Base-by-base conservation (phyloP, 2,329 filamentous ascomycete genomes). In the Tolypocladium endophyticum region DNA sequence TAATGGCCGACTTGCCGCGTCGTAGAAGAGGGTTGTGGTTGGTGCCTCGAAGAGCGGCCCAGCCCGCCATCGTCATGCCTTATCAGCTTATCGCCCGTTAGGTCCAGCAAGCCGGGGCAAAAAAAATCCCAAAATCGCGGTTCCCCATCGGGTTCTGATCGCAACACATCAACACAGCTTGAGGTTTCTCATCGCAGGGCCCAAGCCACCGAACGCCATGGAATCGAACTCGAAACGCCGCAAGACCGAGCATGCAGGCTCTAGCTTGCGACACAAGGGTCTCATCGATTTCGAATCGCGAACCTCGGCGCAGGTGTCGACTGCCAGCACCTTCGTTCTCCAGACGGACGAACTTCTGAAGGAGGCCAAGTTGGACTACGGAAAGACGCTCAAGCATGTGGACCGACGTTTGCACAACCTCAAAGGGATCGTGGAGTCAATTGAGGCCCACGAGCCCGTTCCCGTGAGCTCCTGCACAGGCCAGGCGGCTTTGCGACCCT, bases 331-430 rank as follows among this genome's bases (percentile, higher is more conserved):
- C 39, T 85, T 86, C 63, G 75, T 83, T 55, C 70, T 86, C 56
- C 80, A 86, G 70, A 82, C 83, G 3, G 81, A 85, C 54, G 83
- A 87, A 69, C 73, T 87, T 23, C 68, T 86, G 61, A 79, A 77
- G 60, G 80, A 84, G 62, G 76, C 80, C 60, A 78, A 76, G 59
- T 68, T 84, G 28, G 79, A 85, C 67, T 82, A 84, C 65, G 68
- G 66, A 39, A 77, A 76, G 61, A 69, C 76, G 18, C 75, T 85
- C 58, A 70, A 76, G 2, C 77, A 74, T 12, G 77, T 79, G 6
- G 79, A 85, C 56, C 71, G 71, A 25, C 73, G 80, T 3, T 67
- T 87, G 39, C 79, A 81, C 61, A 73, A 73, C 50, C 67, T 86
- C 54, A 86, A 84, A 70, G 74, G 73, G 47, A 69, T 76, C 5